Evolutionary conservation across 2,329 filamentous ascomycete species (phyloP), one percentile per base, ranked within the genome.

Genomic region (Fusarium algeriense): DNA sequence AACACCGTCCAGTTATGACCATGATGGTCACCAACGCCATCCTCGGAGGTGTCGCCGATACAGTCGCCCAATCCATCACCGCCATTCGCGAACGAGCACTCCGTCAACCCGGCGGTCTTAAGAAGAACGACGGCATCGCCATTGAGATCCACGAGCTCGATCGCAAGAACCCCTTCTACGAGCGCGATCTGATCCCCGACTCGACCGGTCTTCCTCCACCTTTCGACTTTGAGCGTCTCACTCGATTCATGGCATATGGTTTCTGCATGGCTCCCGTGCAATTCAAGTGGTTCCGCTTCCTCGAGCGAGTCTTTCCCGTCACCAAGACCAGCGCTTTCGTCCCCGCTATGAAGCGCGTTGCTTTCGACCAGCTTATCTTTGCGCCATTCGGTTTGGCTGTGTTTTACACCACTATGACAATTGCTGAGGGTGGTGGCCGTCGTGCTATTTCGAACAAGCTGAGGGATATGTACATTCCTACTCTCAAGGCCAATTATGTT

Each of bases 1-100:
- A 26, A 71, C 52, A 30, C 41, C 64, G 40, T 55, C 64, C 79
- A 93, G 93, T 99, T 44, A 89, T 99, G 77, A 99, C 96, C 69
- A 99, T 97, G 83, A 99, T 99, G 95, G 93, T 98, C 79, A 97
- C 95, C 80, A 99, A 99, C 84, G 93, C 96, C 74, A 92, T 98
- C 61, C 90, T 99, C 64, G 94, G 94, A 83, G 96, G 96, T 76
- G 92, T 99, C 75, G 96, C 96, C 81, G 96, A 99, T 82, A 98
- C 96, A 37, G 93, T 97, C 50, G 96, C 96, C 64, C 96, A 99
- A 82, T 91, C 93, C 64, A 92, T 99, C 79, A 97, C 96, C 6
- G 90, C 94, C 23, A 88, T 97, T 66, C 91, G 93, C 64, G 83
- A 92, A 78, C 89, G 89, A 69, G 87, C 90, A 11, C 77, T 90